Conservation (phyloP, 371 early-diverging fungal genomes). For the Actinomortierella wolfii region DNA sequence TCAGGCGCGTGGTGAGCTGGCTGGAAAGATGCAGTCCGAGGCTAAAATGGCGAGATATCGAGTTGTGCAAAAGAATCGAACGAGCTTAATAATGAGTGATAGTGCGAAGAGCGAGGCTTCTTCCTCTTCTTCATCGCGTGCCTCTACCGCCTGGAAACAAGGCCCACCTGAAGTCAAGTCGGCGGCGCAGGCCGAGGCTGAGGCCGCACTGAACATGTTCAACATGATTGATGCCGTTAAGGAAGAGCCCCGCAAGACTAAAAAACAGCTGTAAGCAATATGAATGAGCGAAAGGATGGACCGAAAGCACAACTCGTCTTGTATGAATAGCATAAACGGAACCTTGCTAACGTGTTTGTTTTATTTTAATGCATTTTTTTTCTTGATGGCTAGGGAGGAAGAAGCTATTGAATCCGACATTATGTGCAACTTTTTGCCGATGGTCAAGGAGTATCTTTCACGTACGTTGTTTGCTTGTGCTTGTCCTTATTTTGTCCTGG, state of each 20-base stretch:
- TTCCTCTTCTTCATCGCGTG: too few relatives aligned
- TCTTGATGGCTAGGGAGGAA: slow-evolving; percentile 45
- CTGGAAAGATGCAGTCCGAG: slow-evolving; percentile 36
- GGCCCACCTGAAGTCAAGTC: slow-evolving; percentile 42
- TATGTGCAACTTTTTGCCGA: slow-evolving; percentile 73
- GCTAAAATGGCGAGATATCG: slow-evolving; percentile 61
- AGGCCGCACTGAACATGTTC: slow-evolving; percentile 51
- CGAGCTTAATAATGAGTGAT: slow-evolving; percentile 14
- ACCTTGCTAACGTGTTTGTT: not conserved
- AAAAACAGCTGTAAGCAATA: slow-evolving; percentile 35
- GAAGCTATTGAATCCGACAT: slow-evolving; percentile 59
- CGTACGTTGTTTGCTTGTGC: slow-evolving; percentile 39
- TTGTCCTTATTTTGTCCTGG: not conserved
- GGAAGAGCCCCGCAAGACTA: slow-evolving; percentile 53
- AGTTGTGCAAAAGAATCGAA: slow-evolving; percentile 60
- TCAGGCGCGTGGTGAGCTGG: slow-evolving; percentile 10
- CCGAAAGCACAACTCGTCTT: not conserved
- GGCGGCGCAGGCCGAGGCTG: slow-evolving; percentile 16
- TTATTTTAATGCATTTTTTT: not conserved
- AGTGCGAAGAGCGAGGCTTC: too few relatives aligned
- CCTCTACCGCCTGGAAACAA: not conserved
- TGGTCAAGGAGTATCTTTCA: slow-evolving; percentile 74
- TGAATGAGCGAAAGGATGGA: not conserved
- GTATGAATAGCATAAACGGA: too few relatives aligned
- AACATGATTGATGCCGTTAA: slow-evolving; percentile 73